Percentiles rank a stretch among this genome's conserved stretches.
Evolutionary conservation across 352 stramenopile genomes (phyloP).

Genomic region (Globisporangium carolinianum): DNA sequence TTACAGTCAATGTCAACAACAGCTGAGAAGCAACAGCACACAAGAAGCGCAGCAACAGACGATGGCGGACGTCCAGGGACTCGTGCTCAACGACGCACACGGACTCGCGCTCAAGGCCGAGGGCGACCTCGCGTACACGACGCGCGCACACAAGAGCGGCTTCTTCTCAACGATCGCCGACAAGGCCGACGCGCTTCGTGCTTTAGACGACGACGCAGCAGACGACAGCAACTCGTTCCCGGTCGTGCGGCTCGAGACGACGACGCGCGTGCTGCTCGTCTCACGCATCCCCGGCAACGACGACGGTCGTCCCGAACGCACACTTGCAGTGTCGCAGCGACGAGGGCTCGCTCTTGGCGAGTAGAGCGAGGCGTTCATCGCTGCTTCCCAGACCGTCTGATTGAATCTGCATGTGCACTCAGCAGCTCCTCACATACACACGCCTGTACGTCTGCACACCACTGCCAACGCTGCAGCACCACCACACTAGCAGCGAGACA

Average conservation of each 20-base stretch:
- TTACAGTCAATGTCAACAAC: too few species aligned
- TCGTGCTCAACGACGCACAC: conserved; percentile 73
- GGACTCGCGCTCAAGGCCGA: conserved; percentile 61
- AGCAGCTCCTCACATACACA: too few species aligned
- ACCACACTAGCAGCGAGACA: too few species aligned
- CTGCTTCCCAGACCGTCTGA: too few species aligned
- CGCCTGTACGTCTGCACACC: too few species aligned
- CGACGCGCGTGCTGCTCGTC: conserved; percentile 44
- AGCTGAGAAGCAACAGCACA: neutral
- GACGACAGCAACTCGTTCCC: conserved; percentile 29
- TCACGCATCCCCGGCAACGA: conserved; percentile 33
- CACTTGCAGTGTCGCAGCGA: conserved; percentile 56
- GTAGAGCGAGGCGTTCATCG: conserved; percentile 7
- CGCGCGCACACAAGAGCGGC: conserved; percentile 41
- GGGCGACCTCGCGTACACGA: conserved; percentile 48
- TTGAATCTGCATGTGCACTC: too few species aligned
- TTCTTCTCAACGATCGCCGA: conserved; percentile 75
- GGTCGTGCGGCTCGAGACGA: conserved; percentile 49
- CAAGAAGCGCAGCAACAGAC: neutral
- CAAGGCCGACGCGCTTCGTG: conserved; percentile 46
- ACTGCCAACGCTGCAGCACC: too few species aligned
- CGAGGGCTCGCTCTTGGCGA: conserved; percentile 16
- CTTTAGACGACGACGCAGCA: conserved; percentile 24
- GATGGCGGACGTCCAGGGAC: conserved; percentile 32
- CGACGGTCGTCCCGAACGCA: conserved; percentile 29